Base-by-base conservation (phyloP, 176 grass and related monocot genomes). In the Juncus inflexus region DNA sequence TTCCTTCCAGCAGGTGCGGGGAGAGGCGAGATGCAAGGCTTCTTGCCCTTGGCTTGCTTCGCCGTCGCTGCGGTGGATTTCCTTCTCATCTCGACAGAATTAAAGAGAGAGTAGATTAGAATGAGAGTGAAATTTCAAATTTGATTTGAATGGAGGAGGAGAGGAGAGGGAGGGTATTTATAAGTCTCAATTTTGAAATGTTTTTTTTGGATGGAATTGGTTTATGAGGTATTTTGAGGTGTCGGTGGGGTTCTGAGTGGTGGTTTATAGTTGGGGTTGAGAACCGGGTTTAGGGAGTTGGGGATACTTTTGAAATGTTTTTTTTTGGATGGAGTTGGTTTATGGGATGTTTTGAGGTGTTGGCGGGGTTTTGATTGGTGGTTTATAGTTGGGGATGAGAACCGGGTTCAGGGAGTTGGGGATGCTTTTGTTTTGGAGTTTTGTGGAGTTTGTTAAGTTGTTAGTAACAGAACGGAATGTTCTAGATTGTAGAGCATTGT, bases 11-110 rank as follows among this genome's bases (percentile, higher is more conserved):
- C 60, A 37, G 39, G 38, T 6, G 38, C 50, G 36, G 47, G 61
- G 12, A 56, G 51, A 5, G 76, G 76, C 4, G 76, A 72, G 35
- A 59, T 51, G 38, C 43, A 73, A 37, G 12, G 4, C 40, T 78
- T 60, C 12, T 59, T 60, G 40, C 12, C 66, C 7, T 49, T 63
- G 50, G 12, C 3, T 42, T 66, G 50, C 63, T 63, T 79, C 6
- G 49, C 42, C 42, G 42, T 63, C 19, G 53, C 45, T 12, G 38
- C 51, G 2, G 15, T 13, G 8, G 62, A 56, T 79, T 14, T 79
- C 76, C 63, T 72, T 62, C 56, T 70, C 76, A 79, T 79, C 12
- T 66, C 36, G 28, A 52, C 16, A 65, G 28, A 28, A 28, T 28
- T 28, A 28, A 75, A 15, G 39, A 43, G 4, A 6, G 35, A 56